phyloP scores from a whole-genome alignment of 2,329 filamentous ascomycete genomes.

The Nemania bipapillata region DNA sequence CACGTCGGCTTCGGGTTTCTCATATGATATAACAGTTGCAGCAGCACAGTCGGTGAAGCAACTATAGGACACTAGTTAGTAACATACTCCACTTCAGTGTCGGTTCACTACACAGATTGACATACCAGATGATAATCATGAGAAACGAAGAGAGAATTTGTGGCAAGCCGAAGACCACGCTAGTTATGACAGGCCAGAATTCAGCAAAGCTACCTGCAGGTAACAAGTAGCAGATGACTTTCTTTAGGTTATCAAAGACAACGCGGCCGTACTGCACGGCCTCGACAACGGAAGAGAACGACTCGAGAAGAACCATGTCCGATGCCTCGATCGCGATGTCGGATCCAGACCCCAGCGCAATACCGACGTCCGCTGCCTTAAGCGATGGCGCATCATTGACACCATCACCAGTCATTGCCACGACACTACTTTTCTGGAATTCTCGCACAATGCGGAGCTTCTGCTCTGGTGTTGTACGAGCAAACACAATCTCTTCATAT shows the following conservation, averaged over 20 bases:
- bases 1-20: conserved; percentile 79
- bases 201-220: conserved; percentile 80
- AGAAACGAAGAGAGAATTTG: conserved; percentile 79
- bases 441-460: conserved; percentile 83
- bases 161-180: conserved; percentile 76
- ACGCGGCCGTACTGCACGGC: conserved; percentile 78
- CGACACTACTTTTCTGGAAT: conserved; percentile 72
- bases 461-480: conserved; percentile 79
- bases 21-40: conserved; percentile 78
- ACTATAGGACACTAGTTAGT: conserved; percentile 48
- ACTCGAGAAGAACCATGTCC: conserved; percentile 82
- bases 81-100: not conserved
- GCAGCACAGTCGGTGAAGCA: conserved; percentile 82
- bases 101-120: not conserved
- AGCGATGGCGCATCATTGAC: conserved; percentile 88
- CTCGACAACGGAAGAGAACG: conserved; percentile 76
- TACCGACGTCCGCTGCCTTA: conserved; percentile 81
- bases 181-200: conserved; percentile 80
- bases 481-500: conserved; percentile 80
- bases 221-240: conserved; percentile 78
- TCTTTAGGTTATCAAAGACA: conserved; percentile 83
- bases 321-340: conserved; percentile 82
- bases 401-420: conserved; percentile 88
- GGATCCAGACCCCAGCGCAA: conserved; percentile 81
- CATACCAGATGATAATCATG: conserved; percentile 73